Evolutionary conservation across 331 rosid species (phyloP).

Genomic region (Telfairia occidentalis): DNA sequence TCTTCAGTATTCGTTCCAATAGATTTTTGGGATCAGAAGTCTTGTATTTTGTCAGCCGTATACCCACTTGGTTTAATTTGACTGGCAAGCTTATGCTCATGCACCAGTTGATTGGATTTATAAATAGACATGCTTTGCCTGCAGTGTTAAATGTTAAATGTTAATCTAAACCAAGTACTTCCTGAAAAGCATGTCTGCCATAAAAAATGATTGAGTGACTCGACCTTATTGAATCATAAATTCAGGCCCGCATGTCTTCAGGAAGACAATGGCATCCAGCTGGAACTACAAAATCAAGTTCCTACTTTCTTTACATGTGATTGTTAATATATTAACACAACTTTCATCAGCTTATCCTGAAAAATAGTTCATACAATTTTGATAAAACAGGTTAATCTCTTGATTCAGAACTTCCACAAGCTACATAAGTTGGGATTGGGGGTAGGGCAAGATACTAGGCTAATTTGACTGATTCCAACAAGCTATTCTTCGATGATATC

Average conservation of each 20-base stretch:
- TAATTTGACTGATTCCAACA: not conserved
- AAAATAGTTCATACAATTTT: not conserved
- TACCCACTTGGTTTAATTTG: not conserved
- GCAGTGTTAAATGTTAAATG: not conserved
- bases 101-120: not conserved
- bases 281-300: not conserved
- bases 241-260: not conserved
- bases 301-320: not conserved
- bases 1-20: not conserved
- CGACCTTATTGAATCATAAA: not conserved
- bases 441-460: not conserved
- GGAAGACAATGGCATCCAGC: not conserved
- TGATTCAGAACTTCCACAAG: not conserved
- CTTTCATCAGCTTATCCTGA: not conserved
- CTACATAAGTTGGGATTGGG: not conserved
- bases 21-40: no score
- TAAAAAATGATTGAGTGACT: not conserved
- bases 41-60: not conserved
- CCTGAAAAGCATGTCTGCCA: not conserved
- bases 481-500: slow-evolving; percentile 1
- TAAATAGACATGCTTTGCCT: not conserved
- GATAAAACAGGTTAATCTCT: not conserved
- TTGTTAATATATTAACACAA: not conserved
- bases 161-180: not conserved
- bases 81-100: not conserved